Evolutionary conservation across 1,284 basidiomycete genomes (phyloP), one percentile per base, ranked within the genome.

Genomic region (Polyporus tsugae): DNA sequence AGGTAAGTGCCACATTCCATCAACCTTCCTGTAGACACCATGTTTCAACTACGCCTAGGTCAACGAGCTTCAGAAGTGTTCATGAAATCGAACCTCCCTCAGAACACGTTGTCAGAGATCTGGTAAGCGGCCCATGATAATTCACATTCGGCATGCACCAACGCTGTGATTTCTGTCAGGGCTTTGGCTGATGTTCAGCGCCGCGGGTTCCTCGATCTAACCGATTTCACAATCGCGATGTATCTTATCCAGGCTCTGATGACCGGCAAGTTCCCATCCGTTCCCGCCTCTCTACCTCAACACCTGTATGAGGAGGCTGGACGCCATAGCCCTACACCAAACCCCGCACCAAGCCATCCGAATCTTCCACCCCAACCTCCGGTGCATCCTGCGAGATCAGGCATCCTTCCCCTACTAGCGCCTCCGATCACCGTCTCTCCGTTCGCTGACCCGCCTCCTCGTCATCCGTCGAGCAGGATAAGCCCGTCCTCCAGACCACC

Each of bases 141-240:
- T 25, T 57, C 59, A 49, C 52, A 6, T 60, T 10, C 4, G 61
- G 4, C 15, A 4, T 38, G 2, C 33, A 33, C 29, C 41, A 7
- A 60, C 44, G 5, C 58, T 17, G 29, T 44, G 25, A 36, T 19
- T 33, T 10, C 11, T 25, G 6, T 0, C 74, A 97, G 96, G 96
- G 92, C 89, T 74, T 87, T 99, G 49, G 94, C 97, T n/a, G 98
- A 99, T 80, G 95, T 95, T 0, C 94, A 96, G 76, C 89, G 93
- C 71, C 90, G 97, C 65, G 98, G 98, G 38, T 84, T 87, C 10
- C 90, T 99, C 67, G 97, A 99, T 78, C 84, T 91, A 17, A 87
- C 92, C 57, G 97, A 99, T 79, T 99, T 99, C 79, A 92, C 93
- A 70, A 90, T 99, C 75, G 98, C 95, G 64, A 98, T 99, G 98